phyloP scores from a whole-genome alignment of 2,329 filamentous ascomycete genomes.

The Hysterium pulicare region DNA sequence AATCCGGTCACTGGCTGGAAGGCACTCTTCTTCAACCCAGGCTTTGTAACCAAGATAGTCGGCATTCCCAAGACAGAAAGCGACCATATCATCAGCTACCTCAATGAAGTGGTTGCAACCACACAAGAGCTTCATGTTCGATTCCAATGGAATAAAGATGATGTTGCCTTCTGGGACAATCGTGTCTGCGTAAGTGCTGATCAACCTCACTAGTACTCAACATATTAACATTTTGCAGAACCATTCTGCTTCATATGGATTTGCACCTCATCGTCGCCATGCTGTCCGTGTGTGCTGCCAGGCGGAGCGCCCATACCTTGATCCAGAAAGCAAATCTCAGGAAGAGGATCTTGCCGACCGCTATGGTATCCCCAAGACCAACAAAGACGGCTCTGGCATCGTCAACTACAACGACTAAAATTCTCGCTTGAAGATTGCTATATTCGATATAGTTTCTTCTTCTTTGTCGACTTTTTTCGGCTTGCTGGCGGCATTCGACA shows the following conservation, averaged over 20 bases:
- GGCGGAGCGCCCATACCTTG: constrained; percentile 47
- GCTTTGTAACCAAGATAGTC: constrained; percentile 57
- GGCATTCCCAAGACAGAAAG: constrained; percentile 56
- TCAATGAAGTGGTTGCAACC: constrained; percentile 55
- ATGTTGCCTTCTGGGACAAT: constrained; percentile 69
- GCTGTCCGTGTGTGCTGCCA: constrained; percentile 49
- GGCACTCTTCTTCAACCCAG: constrained; percentile 57
- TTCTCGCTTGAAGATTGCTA: neutral
- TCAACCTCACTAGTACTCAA: neutral
- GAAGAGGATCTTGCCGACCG: constrained; percentile 51
- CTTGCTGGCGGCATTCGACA: no score
- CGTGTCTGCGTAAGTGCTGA: constrained; percentile 47
- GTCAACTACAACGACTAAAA: constrained; percentile 56
- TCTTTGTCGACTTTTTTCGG: neutral
- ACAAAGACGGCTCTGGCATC: constrained; percentile 55
- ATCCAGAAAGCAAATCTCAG: constrained; percentile 48
- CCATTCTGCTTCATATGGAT: constrained; percentile 56
- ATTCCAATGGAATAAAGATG: constrained; percentile 62
- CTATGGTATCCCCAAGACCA: constrained; percentile 49
- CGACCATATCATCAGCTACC: constrained; percentile 50
- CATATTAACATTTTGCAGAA: constrained; percentile 35
- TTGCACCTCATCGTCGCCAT: constrained; percentile 55
- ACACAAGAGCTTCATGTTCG: constrained; percentile 67
- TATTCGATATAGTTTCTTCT: neutral
- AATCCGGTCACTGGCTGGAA: constrained; percentile 63